Conservation (phyloP, 371 early-diverging fungal genomes). For the Mucor lusitanicus region DNA sequence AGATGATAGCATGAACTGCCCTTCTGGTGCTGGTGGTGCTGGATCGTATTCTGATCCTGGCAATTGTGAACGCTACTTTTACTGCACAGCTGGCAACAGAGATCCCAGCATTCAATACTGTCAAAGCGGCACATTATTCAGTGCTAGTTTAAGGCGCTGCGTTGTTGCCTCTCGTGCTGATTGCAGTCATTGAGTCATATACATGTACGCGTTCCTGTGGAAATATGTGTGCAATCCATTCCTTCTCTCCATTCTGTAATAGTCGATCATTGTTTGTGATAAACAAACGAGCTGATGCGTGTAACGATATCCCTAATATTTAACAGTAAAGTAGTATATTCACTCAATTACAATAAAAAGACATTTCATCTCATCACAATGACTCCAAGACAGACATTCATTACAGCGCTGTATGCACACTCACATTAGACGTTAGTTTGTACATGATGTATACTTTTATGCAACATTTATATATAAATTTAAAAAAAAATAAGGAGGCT, state of each 20-base stretch:
- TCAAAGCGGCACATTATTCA: neutral
- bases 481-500: neutral
- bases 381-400: neutral
- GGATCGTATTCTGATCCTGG: neutral
- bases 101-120: neutral
- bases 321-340: neutral
- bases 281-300: neutral
- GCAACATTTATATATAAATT: too few species aligned
- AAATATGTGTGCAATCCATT: neutral
- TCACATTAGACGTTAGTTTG: neutral
- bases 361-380: neutral
- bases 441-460: neutral
- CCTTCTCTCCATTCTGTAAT: neutral
- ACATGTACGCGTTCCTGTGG: neutral
- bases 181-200: neutral
- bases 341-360: too few species aligned
- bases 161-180: neutral
- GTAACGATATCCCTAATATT: neutral
- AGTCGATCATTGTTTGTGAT: neutral
- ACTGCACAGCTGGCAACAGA: neutral
- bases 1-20: neutral
- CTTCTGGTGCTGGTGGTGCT: neutral
- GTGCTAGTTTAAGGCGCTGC: neutral
- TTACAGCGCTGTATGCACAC: neutral
- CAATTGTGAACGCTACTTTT: neutral